Conservation (phyloP, 495 filamentous ascomycete genomes). For the Pseudoneurospora amorphoporcata region DNA sequence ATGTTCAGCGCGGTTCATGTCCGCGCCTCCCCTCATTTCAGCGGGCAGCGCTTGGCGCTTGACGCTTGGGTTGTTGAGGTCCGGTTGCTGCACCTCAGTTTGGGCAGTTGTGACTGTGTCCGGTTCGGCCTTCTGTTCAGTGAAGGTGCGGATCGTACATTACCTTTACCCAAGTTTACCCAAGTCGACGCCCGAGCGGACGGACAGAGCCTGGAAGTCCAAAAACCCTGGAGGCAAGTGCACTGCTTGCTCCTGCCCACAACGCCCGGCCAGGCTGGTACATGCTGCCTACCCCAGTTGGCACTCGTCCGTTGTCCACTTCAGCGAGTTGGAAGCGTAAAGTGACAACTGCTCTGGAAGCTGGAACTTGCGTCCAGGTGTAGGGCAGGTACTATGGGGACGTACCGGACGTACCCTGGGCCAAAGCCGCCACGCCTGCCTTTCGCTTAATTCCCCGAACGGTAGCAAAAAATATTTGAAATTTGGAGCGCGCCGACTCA, state of each 20-base stretch:
- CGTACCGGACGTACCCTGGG: neutral
- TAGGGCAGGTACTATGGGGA: neutral
- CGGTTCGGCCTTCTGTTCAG: neutral
- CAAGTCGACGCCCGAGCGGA: neutral
- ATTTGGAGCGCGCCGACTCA: constrained; percentile 27
- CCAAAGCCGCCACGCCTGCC: constrained; percentile 19
- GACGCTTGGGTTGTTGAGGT: neutral
- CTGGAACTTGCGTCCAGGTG: neutral
- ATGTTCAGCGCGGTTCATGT: neutral
- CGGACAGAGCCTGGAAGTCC: neutral
- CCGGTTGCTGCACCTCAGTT: neutral
- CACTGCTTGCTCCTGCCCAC: neutral
- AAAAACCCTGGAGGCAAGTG: neutral
- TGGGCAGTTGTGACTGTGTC: neutral
- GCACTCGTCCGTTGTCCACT: neutral
- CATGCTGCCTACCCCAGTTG: neutral
- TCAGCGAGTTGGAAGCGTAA: neutral
- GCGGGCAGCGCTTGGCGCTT: neutral
- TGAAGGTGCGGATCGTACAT: neutral
- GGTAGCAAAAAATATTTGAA: constrained; percentile 40
- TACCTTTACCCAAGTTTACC: neutral
- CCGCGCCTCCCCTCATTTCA: neutral
- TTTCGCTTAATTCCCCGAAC: constrained; percentile 28
- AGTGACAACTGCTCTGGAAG: neutral
- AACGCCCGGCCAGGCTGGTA: neutral